These are phyloP conservation scores for Ogataea kodamae DNA, from an alignment of 805 yeast genomes.

Conservation along the genomic window DNA sequence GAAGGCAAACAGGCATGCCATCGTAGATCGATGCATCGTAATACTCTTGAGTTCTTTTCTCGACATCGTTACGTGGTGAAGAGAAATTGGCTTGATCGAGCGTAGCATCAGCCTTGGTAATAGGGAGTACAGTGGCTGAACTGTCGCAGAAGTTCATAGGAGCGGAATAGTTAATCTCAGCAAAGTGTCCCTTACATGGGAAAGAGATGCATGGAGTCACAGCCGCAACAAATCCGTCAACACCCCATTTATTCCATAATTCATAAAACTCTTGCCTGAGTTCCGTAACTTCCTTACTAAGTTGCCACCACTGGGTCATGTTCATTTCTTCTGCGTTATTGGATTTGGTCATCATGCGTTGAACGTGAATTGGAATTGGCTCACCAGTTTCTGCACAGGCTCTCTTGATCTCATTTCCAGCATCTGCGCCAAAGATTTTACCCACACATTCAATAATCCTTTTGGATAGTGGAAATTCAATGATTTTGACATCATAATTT, in stretches of 20 bases:
- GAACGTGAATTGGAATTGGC: conserved; percentile 14
- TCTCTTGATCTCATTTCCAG: conserved; percentile 24
- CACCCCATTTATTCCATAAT: conserved; percentile 28
- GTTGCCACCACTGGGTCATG: conserved; percentile 39
- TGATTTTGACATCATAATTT: conserved; percentile 50
- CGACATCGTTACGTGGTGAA: conserved; percentile 39
- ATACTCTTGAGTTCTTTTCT: conserved; percentile 39
- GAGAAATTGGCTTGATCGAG: conserved; percentile 33
- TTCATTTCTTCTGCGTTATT: conserved; percentile 2
- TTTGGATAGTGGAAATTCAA: conserved; percentile 41
- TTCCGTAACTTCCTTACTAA: conserved; percentile 32
- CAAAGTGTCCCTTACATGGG: conserved; percentile 19
- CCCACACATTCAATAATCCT: conserved; percentile 22
- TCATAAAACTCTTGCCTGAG: conserved; percentile 33
- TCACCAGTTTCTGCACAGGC: conserved; percentile 25
- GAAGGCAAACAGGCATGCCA: conserved; percentile 64
- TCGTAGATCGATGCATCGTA: conserved; percentile 47
- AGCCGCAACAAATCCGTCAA: conserved; percentile 33
- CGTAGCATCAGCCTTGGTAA: conserved; percentile 47
- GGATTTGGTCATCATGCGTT: conserved; percentile 4
- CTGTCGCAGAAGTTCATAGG: conserved; percentile 52
- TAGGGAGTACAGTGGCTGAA: conserved; percentile 50
- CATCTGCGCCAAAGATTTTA: conserved; percentile 44
- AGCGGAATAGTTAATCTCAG: conserved; percentile 46
- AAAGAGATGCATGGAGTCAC: conserved; percentile 39